A percentile compares a stretch with the other conserved stretches of the same genome.
These are phyloP conservation scores for Phytophthora capsici DNA, from an alignment of 352 stramenopile species.

Conservation along the genomic window DNA sequence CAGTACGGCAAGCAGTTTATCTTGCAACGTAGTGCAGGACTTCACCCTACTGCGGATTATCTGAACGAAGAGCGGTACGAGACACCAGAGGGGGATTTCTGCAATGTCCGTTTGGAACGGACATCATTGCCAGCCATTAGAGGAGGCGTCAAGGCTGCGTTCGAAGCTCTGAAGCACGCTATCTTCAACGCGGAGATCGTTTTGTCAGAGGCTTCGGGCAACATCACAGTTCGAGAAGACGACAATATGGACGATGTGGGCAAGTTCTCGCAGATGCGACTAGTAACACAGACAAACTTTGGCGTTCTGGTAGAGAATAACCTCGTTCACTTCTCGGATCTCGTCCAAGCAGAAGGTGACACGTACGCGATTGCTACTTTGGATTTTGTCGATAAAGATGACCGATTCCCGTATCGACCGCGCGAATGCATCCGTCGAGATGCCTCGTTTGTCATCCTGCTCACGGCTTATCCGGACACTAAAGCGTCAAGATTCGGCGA, in stretches of 20 bases:
- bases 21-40: constrained; percentile 41
- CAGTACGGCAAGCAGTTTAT: constrained; percentile 44
- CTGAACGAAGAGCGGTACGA: constrained; percentile 40
- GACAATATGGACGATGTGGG: constrained; percentile 33
- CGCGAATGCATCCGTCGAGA: constrained; percentile 38
- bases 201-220: constrained; percentile 34
- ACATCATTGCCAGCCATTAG: constrained; percentile 17
- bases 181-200: constrained; percentile 43
- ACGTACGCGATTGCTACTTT: constrained; percentile 7
- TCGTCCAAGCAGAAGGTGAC: not conserved
- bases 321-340: constrained; percentile 31
- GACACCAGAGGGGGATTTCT: constrained; percentile 44
- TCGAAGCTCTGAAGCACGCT: constrained; percentile 27
- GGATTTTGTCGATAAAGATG: constrained; percentile 48
- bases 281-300: constrained; percentile 23
- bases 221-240: constrained; percentile 41
- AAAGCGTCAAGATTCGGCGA: not conserved
- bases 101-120: constrained; percentile 52
- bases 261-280: constrained; percentile 24
- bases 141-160: constrained; percentile 28
- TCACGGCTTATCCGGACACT: constrained; percentile 11
- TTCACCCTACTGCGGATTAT: constrained; percentile 36
- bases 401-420: constrained; percentile 44
- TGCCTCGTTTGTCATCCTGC: constrained; percentile 31
- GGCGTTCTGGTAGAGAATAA: constrained; percentile 34